phyloP scores from a whole-genome alignment of 2,329 filamentous ascomycete species.

The Phialocephala subalpina region DNA sequence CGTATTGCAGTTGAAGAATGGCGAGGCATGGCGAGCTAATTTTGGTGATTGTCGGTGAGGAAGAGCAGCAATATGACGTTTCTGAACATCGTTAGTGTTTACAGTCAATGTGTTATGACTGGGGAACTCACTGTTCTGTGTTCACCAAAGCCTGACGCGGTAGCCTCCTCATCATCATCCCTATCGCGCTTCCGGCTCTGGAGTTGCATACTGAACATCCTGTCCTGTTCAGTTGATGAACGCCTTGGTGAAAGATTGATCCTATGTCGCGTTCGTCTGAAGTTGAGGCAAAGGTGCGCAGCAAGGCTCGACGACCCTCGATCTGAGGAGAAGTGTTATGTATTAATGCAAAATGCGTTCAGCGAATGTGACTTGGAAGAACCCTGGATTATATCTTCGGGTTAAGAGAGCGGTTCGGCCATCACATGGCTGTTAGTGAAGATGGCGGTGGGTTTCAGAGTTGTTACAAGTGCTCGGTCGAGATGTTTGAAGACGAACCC shows the following conservation, averaged over 20 bases:
- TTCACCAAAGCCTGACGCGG: conserved; percentile 40
- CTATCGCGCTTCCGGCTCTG: conserved; percentile 38
- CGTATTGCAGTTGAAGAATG: conserved; percentile 31
- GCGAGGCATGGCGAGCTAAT: conserved; percentile 29
- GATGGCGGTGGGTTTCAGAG: conserved; percentile 37
- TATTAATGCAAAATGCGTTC: conserved; percentile 26
- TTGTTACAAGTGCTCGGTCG: conserved; percentile 29
- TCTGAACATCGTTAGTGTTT: conserved; percentile 34
- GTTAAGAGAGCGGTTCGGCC: conserved; percentile 16
- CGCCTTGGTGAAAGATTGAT: conserved; percentile 15
- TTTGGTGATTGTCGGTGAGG: conserved; percentile 41
- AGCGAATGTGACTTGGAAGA: conserved; percentile 20
- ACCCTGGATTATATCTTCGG: conserved; percentile 34
- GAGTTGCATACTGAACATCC: conserved; percentile 36
- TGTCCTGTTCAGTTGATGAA: conserved; percentile 13
- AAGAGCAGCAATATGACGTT: conserved; percentile 42
- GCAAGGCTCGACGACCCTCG: conserved; percentile 26
- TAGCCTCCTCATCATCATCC: conserved; percentile 40
- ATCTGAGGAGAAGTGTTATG: conserved; percentile 14
- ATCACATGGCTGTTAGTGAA: conserved; percentile 16
- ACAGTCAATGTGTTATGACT: background rate
- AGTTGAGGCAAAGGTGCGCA: conserved; percentile 19
- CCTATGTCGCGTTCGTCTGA: conserved; percentile 27
- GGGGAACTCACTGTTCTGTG: conserved; percentile 41
- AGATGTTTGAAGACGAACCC: conserved; percentile 13